Evolutionary conservation across 176 grass and related monocot genomes (phyloP).

Genomic region (Juncus inflexus): DNA sequence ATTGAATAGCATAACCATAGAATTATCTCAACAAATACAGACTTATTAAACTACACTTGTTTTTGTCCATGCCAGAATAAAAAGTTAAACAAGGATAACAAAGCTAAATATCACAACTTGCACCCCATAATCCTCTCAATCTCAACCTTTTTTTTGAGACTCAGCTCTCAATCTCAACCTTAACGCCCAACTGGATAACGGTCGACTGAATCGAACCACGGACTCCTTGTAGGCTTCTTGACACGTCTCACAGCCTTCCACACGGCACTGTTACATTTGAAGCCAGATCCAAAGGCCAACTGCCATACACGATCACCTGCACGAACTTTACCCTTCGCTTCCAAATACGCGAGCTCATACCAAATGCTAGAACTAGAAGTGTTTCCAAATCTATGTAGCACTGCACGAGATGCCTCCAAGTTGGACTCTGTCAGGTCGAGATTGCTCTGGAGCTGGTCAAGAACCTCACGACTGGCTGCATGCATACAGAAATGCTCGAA

Average conservation of each 20-base stretch:
- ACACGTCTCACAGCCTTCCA: constrained; percentile 76
- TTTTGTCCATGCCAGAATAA: not conserved
- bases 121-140: not conserved
- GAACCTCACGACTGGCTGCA: constrained; percentile 83
- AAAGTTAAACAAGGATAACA: not conserved
- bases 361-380: constrained; percentile 96
- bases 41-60: constrained; percentile 13
- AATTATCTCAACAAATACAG: not conserved
- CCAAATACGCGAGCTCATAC: constrained; percentile 92
- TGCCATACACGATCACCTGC: constrained; percentile 96
- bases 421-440: constrained; percentile 61
- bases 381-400: constrained; percentile 94
- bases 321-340: constrained; percentile 80
- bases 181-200: constrained; percentile 52
- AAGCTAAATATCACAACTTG: constrained; percentile 6
- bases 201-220: constrained; percentile 74
- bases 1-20: constrained; percentile 1
- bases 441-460: constrained; percentile 86
- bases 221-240: constrained; percentile 59
- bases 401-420: constrained; percentile 83
- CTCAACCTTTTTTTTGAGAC: not conserved
- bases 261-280: constrained; percentile 99
- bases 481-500: constrained; percentile 99
- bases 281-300: constrained; percentile 93
- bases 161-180: constrained; percentile 16